phyloP scores from a whole-genome alignment of 805 yeast genomes.

The Myxozyma lipomycoides region DNA sequence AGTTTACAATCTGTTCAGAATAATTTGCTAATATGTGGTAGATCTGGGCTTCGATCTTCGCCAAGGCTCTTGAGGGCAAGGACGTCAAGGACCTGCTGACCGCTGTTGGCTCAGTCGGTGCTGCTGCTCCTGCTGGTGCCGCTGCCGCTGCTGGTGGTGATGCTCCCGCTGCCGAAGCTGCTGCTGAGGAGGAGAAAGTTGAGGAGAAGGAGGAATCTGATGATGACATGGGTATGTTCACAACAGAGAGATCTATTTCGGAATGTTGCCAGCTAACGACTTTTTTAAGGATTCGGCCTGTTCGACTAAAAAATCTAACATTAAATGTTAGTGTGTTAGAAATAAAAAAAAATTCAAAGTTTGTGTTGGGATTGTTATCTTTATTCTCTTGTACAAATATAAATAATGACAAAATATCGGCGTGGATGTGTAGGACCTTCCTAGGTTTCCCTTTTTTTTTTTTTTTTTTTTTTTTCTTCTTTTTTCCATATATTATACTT shows the following conservation, averaged over 20 bases:
- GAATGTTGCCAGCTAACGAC: neutral
- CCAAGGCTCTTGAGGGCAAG: slow-evolving; percentile 83
- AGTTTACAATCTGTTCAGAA: neutral
- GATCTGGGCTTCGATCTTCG: slow-evolving; percentile 84
- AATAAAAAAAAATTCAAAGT: neutral
- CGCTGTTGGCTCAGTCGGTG: slow-evolving; percentile 65
- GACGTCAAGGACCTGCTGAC: slow-evolving; percentile 77
- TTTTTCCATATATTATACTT: no score
- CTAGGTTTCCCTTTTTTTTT: no score
- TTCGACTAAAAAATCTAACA: slow-evolving; percentile 57
- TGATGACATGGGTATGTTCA: slow-evolving; percentile 81
- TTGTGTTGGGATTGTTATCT: neutral
- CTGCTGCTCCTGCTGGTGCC: slow-evolving; percentile 66
- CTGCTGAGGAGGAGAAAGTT: slow-evolving; percentile 31
- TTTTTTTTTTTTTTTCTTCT: no score
- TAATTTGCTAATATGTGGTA: slow-evolving; percentile 15
- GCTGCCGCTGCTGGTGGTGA: slow-evolving; percentile 49
- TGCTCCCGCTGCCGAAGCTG: slow-evolving; percentile 42
- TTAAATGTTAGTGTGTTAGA: neutral
- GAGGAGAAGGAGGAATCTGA: slow-evolving; percentile 32
- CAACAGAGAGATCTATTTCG: slow-evolving; percentile 1
- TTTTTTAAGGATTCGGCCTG: slow-evolving; percentile 40
- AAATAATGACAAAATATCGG: neutral
- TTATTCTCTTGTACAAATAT: neutral
- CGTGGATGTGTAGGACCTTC: neutral